Conservation (phyloP, 192 early-diverging fungal genomes). For the Podila minutissima region DNA sequence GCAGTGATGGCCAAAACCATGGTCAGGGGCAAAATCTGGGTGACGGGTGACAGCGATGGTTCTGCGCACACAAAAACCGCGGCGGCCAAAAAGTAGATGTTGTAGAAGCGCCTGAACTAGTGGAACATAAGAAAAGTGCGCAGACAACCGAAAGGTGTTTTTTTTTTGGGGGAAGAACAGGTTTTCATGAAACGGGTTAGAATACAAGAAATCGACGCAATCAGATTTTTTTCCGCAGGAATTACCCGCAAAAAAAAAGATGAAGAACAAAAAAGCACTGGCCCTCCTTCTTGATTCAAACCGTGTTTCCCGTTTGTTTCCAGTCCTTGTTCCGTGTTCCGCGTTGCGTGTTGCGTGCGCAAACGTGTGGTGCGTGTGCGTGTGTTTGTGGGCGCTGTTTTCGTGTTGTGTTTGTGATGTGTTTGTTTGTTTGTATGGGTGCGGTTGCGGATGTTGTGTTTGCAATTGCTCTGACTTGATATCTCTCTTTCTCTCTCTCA, state of each 20-base stretch:
- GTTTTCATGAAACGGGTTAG: too few species aligned
- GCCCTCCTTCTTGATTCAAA: background rate
- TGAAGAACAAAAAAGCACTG: conserved; percentile 5
- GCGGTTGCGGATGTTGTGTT: too few species aligned
- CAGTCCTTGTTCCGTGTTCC: too few species aligned
- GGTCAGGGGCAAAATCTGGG: conserved; percentile 62
- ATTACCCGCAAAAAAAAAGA: conserved; percentile 6
- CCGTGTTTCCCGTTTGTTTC: too few species aligned
- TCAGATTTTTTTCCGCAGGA: background rate
- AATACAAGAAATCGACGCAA: background rate
- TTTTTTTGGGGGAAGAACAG: too few species aligned
- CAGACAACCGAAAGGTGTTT: background rate
- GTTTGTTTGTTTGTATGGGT: too few species aligned
- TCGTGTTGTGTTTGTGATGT: too few species aligned
- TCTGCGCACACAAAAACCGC: conserved; percentile 50
- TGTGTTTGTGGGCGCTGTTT: too few species aligned
- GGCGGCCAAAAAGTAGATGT: conserved; percentile 44
- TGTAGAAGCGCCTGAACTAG: conserved; percentile 49
- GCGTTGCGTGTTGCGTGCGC: too few species aligned
- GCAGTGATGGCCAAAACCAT: conserved; percentile 88
- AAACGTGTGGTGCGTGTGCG: too few species aligned
- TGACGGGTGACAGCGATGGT: conserved; percentile 44
- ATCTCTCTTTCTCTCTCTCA: background rate
- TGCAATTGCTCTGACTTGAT: too few species aligned
- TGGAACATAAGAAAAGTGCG: background rate